Percentiles rank a stretch among this genome's conserved stretches.
phyloP scores from a whole-genome alignment of 495 filamentous ascomycete species.

The Trichocladium antarcticum region DNA sequence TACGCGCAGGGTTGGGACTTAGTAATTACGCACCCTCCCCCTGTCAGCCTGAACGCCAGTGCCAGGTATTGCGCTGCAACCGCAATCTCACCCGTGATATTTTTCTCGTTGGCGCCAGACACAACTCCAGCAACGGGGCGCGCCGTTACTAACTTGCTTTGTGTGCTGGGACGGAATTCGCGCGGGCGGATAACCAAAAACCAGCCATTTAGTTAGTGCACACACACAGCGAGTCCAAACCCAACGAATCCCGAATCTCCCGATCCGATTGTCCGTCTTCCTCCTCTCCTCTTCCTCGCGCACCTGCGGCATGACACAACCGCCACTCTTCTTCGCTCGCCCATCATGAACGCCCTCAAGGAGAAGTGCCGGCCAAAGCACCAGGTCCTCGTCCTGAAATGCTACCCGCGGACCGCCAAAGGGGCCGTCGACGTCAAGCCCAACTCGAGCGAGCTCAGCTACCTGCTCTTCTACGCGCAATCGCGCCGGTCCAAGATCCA shows the following conservation, averaged over 20 bases:
- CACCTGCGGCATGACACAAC: not conserved
- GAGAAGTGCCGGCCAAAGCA: conserved; percentile 73
- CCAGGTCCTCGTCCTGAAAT: conserved; percentile 84
- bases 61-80: conserved; percentile 6
- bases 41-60: conserved; percentile 2
- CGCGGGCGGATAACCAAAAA: too few relatives aligned
- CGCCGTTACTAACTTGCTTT: not conserved
- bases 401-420: conserved; percentile 83
- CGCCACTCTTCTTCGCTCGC: not conserved
- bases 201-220: too few relatives aligned
- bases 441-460: conserved; percentile 88
- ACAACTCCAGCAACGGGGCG: not conserved
- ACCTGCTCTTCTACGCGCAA: conserved; percentile 88
- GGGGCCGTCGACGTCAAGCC: conserved; percentile 81
- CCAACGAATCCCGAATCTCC: not conserved
- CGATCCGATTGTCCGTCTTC: not conserved
- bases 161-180: too few relatives aligned
- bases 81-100: conserved; percentile 13
- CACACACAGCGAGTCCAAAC: too few relatives aligned
- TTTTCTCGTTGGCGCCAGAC: conserved; percentile 4
- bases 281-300: not conserved
- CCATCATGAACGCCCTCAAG: conserved; percentile 45
- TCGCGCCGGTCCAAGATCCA: conserved; percentile 86
- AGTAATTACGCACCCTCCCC: conserved; percentile 3
- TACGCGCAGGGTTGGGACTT: not conserved